Conservation (phyloP, 768 basidiomycete species). For the Boletus tylopilopsis region DNA sequence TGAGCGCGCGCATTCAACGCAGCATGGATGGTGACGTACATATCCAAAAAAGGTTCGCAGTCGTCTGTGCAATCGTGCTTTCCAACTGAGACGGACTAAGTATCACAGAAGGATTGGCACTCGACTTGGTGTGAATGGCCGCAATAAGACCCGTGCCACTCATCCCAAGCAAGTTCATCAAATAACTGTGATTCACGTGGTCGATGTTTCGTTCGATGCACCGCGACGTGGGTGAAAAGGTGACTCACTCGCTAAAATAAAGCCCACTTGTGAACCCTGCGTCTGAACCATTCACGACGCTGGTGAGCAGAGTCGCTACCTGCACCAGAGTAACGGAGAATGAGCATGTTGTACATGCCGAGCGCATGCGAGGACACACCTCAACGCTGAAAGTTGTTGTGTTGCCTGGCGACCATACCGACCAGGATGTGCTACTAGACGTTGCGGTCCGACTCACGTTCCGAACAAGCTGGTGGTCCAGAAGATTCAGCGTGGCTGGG, state of each 20-base stretch:
- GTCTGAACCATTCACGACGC: background rate
- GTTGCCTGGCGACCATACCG: background rate
- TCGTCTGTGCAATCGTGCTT: background rate
- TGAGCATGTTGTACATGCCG: background rate
- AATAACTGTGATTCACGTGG: background rate
- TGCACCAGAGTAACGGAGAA: background rate
- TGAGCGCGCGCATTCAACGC: background rate
- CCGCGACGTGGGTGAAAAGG: background rate
- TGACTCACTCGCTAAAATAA: background rate
- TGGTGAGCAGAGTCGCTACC: background rate
- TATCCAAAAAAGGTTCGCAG: background rate
- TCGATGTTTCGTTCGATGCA: background rate
- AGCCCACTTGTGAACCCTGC: rapidly evolving
- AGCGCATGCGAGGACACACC: background rate
- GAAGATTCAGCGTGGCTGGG: background rate
- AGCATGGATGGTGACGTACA: background rate
- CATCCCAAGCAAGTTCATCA: background rate
- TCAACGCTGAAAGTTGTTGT: background rate
- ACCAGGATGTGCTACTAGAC: background rate
- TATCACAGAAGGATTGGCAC: background rate
- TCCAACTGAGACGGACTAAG: background rate
- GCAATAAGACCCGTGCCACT: background rate
- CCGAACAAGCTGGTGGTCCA: background rate
- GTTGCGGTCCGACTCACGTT: background rate
- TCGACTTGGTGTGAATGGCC: background rate